Evolutionary conservation across 352 stramenopile genomes (phyloP).

Genomic region (Globisporangium irregulare): DNA sequence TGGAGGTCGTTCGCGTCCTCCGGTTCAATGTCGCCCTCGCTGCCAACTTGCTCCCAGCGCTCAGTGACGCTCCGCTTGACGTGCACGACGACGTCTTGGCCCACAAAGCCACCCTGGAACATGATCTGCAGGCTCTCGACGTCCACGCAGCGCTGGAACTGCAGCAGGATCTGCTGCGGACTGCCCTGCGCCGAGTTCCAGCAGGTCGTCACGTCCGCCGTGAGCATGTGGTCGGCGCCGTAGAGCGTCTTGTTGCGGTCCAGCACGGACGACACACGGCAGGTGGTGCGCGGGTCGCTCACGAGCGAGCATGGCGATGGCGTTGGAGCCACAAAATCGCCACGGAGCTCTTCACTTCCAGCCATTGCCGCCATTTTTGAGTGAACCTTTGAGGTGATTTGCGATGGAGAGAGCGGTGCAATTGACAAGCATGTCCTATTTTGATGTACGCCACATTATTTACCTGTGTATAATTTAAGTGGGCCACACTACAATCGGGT

Average conservation of each 20-base stretch:
- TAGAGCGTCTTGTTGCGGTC: slow-evolving; percentile 66
- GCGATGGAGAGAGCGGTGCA: neutral
- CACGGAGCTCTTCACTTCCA: slow-evolving; percentile 9
- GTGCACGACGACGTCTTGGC: slow-evolving; percentile 51
- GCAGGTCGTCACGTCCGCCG: slow-evolving; percentile 42
- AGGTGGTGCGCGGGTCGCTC: slow-evolving; percentile 38
- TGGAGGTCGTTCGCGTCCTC: slow-evolving; percentile 61
- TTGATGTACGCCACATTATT: neutral
- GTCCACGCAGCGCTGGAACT: slow-evolving; percentile 54
- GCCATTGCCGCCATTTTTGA: slow-evolving; percentile 1
- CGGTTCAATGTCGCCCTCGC: slow-evolving; percentile 30
- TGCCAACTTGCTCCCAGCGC: slow-evolving; percentile 24
- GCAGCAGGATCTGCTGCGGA: slow-evolving; percentile 59
- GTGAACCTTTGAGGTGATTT: neutral
- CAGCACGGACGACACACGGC: slow-evolving; percentile 64
- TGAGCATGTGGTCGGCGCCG: slow-evolving; percentile 55
- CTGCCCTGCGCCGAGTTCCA: slow-evolving; percentile 71
- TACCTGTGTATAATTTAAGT: neutral
- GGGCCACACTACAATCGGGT: neutral
- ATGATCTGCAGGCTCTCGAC: slow-evolving; percentile 45
- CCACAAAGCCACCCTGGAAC: slow-evolving; percentile 79
- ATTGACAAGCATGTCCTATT: neutral
- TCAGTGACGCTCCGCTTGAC: slow-evolving; percentile 14
- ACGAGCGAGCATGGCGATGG: slow-evolving; percentile 27
- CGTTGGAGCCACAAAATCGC: neutral